These are phyloP conservation scores for Bremia lactucae DNA, from an alignment of 352 stramenopile genomes.

Conservation along the genomic window DNA sequence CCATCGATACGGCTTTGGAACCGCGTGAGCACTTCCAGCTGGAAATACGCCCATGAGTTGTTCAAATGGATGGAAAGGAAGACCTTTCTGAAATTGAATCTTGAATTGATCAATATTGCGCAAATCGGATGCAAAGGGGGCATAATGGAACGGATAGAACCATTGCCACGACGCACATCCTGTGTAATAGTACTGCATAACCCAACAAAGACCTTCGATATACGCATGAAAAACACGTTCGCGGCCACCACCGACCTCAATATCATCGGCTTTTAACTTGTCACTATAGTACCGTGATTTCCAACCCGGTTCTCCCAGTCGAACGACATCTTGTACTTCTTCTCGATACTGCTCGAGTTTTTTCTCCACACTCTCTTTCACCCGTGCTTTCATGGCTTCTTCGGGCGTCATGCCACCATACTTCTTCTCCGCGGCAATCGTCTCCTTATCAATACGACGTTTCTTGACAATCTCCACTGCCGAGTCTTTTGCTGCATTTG, in stretches of 20 bases:
- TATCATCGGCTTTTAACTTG: slow-evolving; percentile 82
- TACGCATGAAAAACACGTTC: slow-evolving; percentile 91
- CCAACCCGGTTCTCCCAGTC: slow-evolving; percentile 93
- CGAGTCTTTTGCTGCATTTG: slow-evolving; percentile 46
- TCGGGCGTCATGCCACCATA: slow-evolving; percentile 51
- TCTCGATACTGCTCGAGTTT: slow-evolving; percentile 77
- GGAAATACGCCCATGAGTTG: slow-evolving; percentile 98
- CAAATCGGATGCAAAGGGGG: slow-evolving; percentile 89
- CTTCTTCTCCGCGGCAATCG: slow-evolving; percentile 59
- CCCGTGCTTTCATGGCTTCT: slow-evolving; percentile 69
- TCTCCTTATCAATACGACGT: slow-evolving; percentile 47
- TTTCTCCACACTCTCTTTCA: slow-evolving; percentile 65
- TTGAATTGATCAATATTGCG: slow-evolving; percentile 80
- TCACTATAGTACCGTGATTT: slow-evolving; percentile 89
- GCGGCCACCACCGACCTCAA: slow-evolving; percentile 75
- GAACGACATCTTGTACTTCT: slow-evolving; percentile 88
- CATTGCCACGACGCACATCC: slow-evolving; percentile 98
- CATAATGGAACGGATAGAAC: slow-evolving; percentile 99
- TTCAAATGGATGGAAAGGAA: slow-evolving; percentile 95
- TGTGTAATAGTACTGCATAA: slow-evolving; percentile 98
- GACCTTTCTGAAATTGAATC: slow-evolving; percentile 91
- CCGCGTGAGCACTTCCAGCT: slow-evolving; percentile 85
- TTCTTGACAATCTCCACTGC: slow-evolving; percentile 77
- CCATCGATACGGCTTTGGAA: slow-evolving; percentile 90
- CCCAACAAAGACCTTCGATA: slow-evolving; percentile 98